These are phyloP conservation scores for Hygrophila difformis DNA, from an alignment of 257 asterid genomes.

Conservation along the genomic window DNA sequence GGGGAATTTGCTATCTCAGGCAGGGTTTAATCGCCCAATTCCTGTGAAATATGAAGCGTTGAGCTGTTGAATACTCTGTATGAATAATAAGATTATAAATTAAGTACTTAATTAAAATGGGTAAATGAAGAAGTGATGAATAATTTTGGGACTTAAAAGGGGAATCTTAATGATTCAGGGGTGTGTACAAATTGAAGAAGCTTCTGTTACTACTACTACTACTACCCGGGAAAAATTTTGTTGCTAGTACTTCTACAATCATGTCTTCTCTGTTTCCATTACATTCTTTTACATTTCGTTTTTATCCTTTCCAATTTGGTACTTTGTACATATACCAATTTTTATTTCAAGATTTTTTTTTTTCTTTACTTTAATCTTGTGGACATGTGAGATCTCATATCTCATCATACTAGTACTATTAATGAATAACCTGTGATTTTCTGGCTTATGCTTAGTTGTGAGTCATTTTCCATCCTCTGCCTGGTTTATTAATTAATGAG, in stretches of 20 bases:
- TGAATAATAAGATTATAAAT: too few relatives aligned
- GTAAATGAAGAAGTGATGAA: too few relatives aligned
- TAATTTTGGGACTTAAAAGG: too few relatives aligned
- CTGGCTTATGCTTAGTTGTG: too few relatives aligned
- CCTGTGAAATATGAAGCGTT: conserved; percentile 75
- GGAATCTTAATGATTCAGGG: not conserved
- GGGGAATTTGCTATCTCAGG: conserved; percentile 66
- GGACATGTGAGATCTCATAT: too few relatives aligned
- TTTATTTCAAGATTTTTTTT: conserved; percentile 3
- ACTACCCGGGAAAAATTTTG: conserved; percentile 10
- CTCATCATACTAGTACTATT: too few relatives aligned
- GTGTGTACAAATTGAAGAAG: conserved; percentile 1
- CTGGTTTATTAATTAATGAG: too few relatives aligned
- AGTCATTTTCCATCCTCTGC: too few relatives aligned
- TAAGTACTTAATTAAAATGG: too few relatives aligned
- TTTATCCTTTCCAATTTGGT: conserved; percentile 10
- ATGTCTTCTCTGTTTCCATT: too few relatives aligned
- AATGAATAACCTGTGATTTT: too few relatives aligned
- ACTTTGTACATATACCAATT: conserved; percentile 18
- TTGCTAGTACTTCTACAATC: too few relatives aligned
- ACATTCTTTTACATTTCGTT: not conserved
- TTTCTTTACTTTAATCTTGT: not conserved
- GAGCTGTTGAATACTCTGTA: conserved; percentile 85
- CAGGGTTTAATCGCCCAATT: conserved; percentile 65
- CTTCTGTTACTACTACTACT: not conserved